Conservation (phyloP, 257 asterid genomes). For the Salvia splendens region DNA sequence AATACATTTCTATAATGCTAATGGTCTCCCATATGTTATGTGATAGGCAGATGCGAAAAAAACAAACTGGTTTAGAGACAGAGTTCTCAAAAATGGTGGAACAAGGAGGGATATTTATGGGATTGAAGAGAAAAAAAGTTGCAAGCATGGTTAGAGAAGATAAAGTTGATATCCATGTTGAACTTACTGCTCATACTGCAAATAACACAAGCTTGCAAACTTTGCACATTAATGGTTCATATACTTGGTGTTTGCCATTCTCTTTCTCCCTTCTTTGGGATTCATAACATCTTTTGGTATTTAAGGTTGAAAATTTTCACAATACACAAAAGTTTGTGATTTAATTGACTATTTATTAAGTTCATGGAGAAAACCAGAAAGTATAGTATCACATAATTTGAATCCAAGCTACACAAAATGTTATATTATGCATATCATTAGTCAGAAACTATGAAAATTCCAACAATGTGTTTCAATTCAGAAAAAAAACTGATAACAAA, state of each 20-base stretch:
- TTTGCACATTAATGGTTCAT: conserved; percentile 21
- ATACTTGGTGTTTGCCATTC: conserved; percentile 1
- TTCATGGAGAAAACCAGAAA: too few species aligned
- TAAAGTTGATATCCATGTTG: conserved; percentile 90
- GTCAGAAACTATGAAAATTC: too few species aligned
- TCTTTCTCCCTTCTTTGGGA: conserved; percentile 23
- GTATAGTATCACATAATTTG: too few species aligned
- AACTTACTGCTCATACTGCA: conserved; percentile 99
- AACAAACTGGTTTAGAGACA: conserved; percentile 80
- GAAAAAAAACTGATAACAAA: too few species aligned
- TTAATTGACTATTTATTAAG: too few species aligned
- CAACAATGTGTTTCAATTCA: too few species aligned
- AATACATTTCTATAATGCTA: conserved; percentile 13
- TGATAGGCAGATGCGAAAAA: conserved; percentile 89
- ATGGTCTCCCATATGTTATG: conserved; percentile 32
- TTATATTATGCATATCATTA: too few species aligned
- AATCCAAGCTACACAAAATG: too few species aligned
- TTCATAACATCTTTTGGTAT: neutral
- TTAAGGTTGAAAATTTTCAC: too few species aligned
- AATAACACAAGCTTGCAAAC: conserved; percentile 52
- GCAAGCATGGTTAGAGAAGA: conserved; percentile 91
- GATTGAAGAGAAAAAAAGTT: conserved; percentile 89
- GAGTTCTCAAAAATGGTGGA: conserved; percentile 87
- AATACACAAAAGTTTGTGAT: too few species aligned
- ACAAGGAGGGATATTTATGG: conserved; percentile 91